Base-by-base conservation (phyloP, 495 filamentous ascomycete species). In the Beverwykella pulmonaria region DNA sequence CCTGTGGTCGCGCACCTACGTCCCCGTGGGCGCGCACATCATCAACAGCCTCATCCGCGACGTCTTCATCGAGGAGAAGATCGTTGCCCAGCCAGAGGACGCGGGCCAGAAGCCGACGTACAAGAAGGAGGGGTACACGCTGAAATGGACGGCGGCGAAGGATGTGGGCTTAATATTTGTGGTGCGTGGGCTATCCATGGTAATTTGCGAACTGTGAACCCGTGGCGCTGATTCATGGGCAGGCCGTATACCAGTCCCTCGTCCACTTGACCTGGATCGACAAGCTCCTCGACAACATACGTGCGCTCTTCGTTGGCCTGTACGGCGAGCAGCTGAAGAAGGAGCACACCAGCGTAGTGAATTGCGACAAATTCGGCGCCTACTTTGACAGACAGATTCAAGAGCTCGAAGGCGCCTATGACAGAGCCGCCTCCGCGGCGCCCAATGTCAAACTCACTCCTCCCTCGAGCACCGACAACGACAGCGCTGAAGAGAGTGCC, bases 221-320 rank as follows among this genome's bases (percentile, higher is more conserved):
- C 68, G 39, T 27, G 53, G 25, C 50, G 52, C 63, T 66, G 53
- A 67, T 54, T 36, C 50, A 64, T 59, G 58, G 67, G 9, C 71
- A 98, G 93, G 94, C 93, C 57, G 94, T 98, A 62, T 98, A 98
- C 77, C 90, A 95, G 75, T 97, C 92, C 26, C 84, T 98, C 8
- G 79, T 98, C 9, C 93, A 97, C 74, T 86, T 98, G 17, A 91
- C 91, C 1, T 98, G 94, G 94, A 91, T 98, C 68, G 94, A 98
- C 74, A 93, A 93, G 76, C 90, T 98, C 22, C 82, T 98, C 61
- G 93, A 97, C 71, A 96, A 97, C 67, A 90, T 98, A 56, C 90
- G 88, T 67, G 90, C 90, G 7, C 84, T 98, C 30, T 98, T 98
- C 73, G 84, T 91, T 56, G 88, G 90, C 59, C 81, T 97, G 26